Evolutionary conservation across 306 rosid species (phyloP), one percentile per base, ranked within the genome.

Genomic region (Pachyrhizus erosus): DNA sequence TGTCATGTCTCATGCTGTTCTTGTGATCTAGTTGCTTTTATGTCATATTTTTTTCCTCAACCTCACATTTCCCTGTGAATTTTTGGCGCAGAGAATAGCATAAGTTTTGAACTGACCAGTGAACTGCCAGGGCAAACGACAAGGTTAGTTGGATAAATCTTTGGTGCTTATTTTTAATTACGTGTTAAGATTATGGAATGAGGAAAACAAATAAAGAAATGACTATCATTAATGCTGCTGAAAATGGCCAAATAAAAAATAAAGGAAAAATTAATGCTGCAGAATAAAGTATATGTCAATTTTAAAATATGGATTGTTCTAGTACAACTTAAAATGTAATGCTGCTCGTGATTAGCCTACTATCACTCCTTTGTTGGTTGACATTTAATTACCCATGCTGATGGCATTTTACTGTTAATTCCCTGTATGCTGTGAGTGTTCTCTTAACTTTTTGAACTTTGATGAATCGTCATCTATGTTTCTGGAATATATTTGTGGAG

Each of bases 311-410:
- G 85, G 90, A 88, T 78, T 84, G 82, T 89, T 87, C 82, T 90
- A 77, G 87, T 86, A 48, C 79, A 73, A 37, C 84, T 80, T 84
- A 54, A 77, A 74, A 86, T 62, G 78, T 51, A 75, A 51, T 80
- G 84, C 81, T 79, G 68, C 94, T 84, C 91, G 95, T 93, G 97
- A 94, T 84, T 82, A 88, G 82, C 92, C 92, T 86, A 88, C 87
- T 77, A 80, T 92, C 87, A 79, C 87, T 82, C 86, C 87, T 92
- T 90, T 94, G 81, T 83, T 93, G 84, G 94, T 91, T 90, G 97
- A 82, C 91, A 87, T 84, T 90, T 90, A 89, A 82, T 87, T 85
- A 69, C 74, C 84, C 79, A 73, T 79, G 78, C 65, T 39, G 82
- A 70, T 83, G 80, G 72, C 84, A 86, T 78, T 62, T 76, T 66